Evolutionary conservation across 2,329 filamentous ascomycete genomes (phyloP).

Genomic region (Pseudogymnoascus sp.): DNA sequence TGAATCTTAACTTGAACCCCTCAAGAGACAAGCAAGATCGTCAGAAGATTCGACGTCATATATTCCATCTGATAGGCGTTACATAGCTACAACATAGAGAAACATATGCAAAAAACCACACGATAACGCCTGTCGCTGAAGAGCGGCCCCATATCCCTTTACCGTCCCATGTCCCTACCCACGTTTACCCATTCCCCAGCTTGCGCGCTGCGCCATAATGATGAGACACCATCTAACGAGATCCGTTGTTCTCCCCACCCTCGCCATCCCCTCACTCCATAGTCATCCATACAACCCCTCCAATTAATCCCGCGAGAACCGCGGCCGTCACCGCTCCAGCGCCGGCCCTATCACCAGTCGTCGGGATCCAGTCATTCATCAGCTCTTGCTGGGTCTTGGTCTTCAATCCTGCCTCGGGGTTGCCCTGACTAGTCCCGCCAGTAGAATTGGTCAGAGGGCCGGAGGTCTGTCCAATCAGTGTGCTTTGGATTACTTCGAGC

Average conservation of each 20-base stretch:
- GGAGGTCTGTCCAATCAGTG: constrained; percentile 26
- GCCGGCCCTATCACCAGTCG: constrained; percentile 30
- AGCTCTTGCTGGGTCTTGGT: background rate
- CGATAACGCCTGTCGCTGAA: background rate
- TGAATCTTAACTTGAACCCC: no score
- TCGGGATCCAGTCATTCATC: background rate
- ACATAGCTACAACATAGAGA: background rate
- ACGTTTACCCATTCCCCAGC: background rate
- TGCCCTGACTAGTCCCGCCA: constrained; percentile 42
- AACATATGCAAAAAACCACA: background rate
- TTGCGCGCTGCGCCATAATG: background rate
- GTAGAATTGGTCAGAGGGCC: constrained; percentile 37
- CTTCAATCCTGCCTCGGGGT: constrained; percentile 23
- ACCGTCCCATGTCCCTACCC: background rate
- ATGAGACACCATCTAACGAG: background rate
- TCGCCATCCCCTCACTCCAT: constrained; percentile 12
- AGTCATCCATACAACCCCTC: constrained; percentile 31
- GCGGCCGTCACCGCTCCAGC: constrained; percentile 35
- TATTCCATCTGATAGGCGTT: background rate
- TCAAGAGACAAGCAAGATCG: no score
- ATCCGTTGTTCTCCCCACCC: background rate
- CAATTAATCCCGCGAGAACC: constrained; percentile 22
- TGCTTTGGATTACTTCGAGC: constrained; percentile 40
- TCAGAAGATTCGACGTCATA: background rate
- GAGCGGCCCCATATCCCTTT: background rate